Evolutionary conservation across 176 grass and related monocot species (phyloP).

Genomic region (Miscanthus lutarioriparius): DNA sequence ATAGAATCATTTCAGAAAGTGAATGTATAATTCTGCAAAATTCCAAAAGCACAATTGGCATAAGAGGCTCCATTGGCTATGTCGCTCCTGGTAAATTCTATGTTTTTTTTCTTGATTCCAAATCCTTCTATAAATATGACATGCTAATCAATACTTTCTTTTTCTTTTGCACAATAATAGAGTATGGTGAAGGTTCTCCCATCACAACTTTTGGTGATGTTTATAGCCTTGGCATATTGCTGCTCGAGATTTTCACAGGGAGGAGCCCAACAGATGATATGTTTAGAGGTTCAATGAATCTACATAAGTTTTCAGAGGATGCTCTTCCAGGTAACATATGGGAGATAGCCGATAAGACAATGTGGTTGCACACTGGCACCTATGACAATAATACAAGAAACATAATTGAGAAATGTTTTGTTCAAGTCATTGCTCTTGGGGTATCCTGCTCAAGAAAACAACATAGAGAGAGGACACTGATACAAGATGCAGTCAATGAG

Average conservation of each 20-base stretch:
- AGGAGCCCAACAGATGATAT: background rate
- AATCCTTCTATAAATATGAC: background rate
- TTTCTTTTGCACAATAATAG: background rate
- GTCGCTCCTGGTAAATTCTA: background rate
- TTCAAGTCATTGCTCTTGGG: background rate
- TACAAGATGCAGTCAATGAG: background rate
- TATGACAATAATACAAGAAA: background rate
- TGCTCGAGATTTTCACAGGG: constrained; percentile 40
- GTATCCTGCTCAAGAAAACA: background rate
- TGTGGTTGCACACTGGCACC: background rate
- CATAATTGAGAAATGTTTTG: background rate
- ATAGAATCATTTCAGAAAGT: constrained; percentile 33
- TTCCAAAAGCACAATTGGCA: constrained; percentile 23
- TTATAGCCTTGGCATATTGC: constrained; percentile 40
- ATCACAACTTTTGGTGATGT: background rate
- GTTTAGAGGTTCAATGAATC: background rate
- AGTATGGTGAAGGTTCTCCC: constrained; percentile 25
- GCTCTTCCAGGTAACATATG: background rate
- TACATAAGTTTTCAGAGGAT: background rate
- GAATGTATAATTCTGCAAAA: background rate
- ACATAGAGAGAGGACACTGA: background rate
- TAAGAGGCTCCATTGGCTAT: constrained; percentile 47
- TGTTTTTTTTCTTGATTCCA: background rate
- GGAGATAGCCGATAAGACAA: background rate
- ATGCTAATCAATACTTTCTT: background rate